A percentile compares a stretch with the other conserved stretches of the same genome.
Evolutionary conservation across 75 land plant species (phyloP).

Genomic region (Selaginella tamariscina): DNA sequence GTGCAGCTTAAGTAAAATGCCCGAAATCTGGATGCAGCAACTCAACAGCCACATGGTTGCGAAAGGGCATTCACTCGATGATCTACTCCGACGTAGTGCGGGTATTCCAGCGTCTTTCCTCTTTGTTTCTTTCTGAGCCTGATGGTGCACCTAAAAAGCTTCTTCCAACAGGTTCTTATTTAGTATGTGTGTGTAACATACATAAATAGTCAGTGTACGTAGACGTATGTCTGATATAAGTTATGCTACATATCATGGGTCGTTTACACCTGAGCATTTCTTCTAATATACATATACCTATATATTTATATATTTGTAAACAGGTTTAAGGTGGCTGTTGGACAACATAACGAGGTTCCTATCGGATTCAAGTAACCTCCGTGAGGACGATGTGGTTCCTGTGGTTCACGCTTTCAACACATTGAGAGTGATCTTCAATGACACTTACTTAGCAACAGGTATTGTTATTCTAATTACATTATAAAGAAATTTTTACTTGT

Average conservation of each 20-base stretch:
- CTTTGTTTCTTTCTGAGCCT: slow-evolving; percentile 79
- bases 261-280: too few relatives aligned
- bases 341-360: slow-evolving; percentile 42
- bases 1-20: slow-evolving; percentile 65
- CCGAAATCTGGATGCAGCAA: slow-evolving; percentile 85
- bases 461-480: too few relatives aligned
- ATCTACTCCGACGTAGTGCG: slow-evolving; percentile 87
- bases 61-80: slow-evolving; percentile 88
- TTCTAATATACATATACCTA: too few relatives aligned
- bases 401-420: slow-evolving; percentile 93
- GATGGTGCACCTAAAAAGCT: slow-evolving; percentile 95
- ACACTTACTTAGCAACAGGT: slow-evolving; percentile 79
- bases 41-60: slow-evolving; percentile 64
- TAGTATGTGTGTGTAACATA: too few relatives aligned
- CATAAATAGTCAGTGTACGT: too few relatives aligned
- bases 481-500: too few relatives aligned
- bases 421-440: slow-evolving; percentile 83
- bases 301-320: too few relatives aligned
- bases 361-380: slow-evolving; percentile 31
- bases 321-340: slow-evolving; percentile 74
- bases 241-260: too few relatives aligned
- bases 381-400: slow-evolving; percentile 91
- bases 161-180: slow-evolving; percentile 66
- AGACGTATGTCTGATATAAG: too few relatives aligned
- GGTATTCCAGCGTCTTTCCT: slow-evolving; percentile 96